A percentile compares a stretch with the other conserved stretches of the same genome.
Evolutionary conservation across 345 rosid species (phyloP).

Genomic region (Boechera stricta): DNA sequence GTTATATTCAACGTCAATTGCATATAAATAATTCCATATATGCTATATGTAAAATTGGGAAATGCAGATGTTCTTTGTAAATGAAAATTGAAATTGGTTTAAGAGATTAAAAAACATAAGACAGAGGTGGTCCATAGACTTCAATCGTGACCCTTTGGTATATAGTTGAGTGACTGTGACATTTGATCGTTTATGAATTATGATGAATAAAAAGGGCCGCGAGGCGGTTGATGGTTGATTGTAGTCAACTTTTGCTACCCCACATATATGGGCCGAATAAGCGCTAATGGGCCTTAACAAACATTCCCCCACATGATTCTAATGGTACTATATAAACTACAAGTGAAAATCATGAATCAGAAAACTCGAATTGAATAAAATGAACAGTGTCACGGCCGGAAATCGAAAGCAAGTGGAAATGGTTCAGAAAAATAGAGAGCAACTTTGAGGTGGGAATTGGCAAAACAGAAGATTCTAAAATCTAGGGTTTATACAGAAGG

Average conservation of each 20-base stretch:
- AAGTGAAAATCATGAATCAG: not conserved
- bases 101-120: not conserved
- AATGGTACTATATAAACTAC: not conserved
- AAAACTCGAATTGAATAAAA: not conserved
- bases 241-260: not conserved
- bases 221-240: constrained; percentile 14
- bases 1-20: not conserved
- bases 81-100: not conserved
- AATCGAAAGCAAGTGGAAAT: not conserved
- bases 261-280: constrained; percentile 7
- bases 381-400: not conserved
- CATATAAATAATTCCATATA: not conserved
- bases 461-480: not conserved
- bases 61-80: not conserved
- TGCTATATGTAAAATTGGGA: too few relatives aligned
- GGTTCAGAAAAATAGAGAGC: not conserved
- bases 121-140: constrained; percentile 1
- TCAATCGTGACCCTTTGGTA: constrained; percentile 21
- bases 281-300: constrained; percentile 1
- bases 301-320: not conserved
- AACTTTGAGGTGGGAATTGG: not conserved
- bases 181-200: constrained; percentile 15
- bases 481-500: not conserved
- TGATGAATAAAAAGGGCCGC: not conserved
- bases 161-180: constrained; percentile 27